Percentiles rank a stretch among this genome's conserved stretches.
Conservation (phyloP, 768 basidiomycete species). For the Tricholomella constricta region DNA sequence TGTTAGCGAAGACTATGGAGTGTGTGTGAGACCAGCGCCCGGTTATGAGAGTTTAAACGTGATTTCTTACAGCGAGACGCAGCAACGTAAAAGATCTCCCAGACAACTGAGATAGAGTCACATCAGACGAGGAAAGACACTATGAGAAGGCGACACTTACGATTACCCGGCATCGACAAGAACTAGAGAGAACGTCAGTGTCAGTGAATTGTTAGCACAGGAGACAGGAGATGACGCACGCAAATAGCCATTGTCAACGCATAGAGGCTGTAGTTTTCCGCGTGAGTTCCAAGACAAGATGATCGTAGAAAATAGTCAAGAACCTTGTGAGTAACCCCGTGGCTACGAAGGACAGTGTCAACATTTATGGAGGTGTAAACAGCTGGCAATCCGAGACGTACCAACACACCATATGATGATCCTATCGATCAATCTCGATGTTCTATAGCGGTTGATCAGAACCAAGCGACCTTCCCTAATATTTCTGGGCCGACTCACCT, state of each 20-base stretch:
- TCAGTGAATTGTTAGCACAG: background rate
- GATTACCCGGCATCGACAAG: background rate
- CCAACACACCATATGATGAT: background rate
- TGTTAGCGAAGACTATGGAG: background rate
- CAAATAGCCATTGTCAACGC: background rate
- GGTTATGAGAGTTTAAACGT: background rate
- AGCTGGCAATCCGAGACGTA: background rate
- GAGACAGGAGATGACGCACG: background rate
- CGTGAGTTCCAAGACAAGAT: background rate
- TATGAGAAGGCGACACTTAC: background rate
- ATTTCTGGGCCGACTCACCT: background rate
- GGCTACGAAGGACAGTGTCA: background rate
- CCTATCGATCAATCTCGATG: background rate
- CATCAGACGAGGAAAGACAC: background rate
- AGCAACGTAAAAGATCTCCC: background rate
- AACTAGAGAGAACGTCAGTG: background rate
- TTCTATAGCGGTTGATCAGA: background rate
- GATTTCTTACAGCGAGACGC: background rate
- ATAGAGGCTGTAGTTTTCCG: background rate
- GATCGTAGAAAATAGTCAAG: background rate
- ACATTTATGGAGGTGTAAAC: background rate
- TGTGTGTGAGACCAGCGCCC: too few species aligned
- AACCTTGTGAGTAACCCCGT: background rate
- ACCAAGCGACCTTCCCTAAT: too few species aligned
- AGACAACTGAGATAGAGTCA: background rate